Percentiles rank a stretch among this genome's conserved stretches.
Conservation (phyloP, 2,329 filamentous ascomycete species). For the Claviceps fusiformis region DNA sequence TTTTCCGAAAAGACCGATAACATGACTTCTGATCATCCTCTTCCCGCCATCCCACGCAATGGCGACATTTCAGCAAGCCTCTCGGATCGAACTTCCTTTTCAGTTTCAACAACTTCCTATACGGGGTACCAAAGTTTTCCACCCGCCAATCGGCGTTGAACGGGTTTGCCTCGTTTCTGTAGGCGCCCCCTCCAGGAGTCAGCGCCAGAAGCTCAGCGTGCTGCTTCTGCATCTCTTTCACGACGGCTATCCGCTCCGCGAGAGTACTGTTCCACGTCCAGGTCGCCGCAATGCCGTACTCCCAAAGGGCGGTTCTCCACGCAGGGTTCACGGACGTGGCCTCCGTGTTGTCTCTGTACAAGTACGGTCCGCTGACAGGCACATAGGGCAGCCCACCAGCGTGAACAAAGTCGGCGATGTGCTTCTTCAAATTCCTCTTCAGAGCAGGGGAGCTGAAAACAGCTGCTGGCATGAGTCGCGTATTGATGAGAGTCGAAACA, state of each 20-base stretch:
- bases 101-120: constrained; percentile 22
- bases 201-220: constrained; percentile 5
- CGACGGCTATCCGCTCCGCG: constrained; percentile 1
- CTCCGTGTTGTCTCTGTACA: neutral
- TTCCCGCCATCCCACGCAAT: constrained; percentile 1
- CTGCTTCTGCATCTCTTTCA: constrained; percentile 10
- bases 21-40: neutral
- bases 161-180: constrained; percentile 18
- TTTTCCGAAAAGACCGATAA: neutral
- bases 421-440: constrained; percentile 1
- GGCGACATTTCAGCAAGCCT: neutral
- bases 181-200: constrained; percentile 11
- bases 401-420: constrained; percentile 5
- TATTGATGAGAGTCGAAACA: constrained; percentile 6
- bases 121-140: constrained; percentile 14
- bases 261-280: constrained; percentile 9
- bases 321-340: constrained; percentile 7
- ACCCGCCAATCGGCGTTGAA: constrained; percentile 14
- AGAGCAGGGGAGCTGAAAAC: constrained; percentile 3
- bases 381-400: constrained; percentile 7
- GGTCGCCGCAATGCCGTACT: constrained; percentile 4
- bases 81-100: constrained; percentile 20
- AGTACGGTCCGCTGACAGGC: constrained; percentile 6
- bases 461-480: constrained; percentile 4
- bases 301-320: constrained; percentile 10